These are phyloP conservation scores for Arabidopsis lyrata DNA, from an alignment of 441 rosid species.

Conservation along the genomic window DNA sequence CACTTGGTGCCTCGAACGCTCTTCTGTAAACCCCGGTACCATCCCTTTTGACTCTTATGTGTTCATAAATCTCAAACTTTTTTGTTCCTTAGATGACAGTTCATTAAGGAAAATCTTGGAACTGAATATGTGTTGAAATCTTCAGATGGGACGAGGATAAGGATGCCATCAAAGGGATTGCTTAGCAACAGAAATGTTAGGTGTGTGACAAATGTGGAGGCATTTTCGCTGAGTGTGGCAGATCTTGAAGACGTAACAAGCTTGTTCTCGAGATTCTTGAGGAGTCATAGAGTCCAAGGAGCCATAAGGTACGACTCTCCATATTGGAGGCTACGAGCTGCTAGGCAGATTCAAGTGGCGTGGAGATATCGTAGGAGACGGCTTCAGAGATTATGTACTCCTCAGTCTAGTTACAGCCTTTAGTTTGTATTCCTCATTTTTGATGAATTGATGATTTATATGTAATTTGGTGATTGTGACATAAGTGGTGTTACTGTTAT, in stretches of 20 bases:
- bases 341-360: slow-evolving; percentile 72
- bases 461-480: slow-evolving; percentile 24
- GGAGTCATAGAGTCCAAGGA: slow-evolving; percentile 74
- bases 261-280: slow-evolving; percentile 64
- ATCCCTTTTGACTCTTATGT: not conserved
- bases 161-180: slow-evolving; percentile 56
- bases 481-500: not conserved
- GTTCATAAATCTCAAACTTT: not conserved
- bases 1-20: slow-evolving; percentile 85
- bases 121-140: slow-evolving; percentile 10
- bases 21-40: slow-evolving; percentile 67
- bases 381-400: slow-evolving; percentile 41
- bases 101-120: not conserved
- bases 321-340: slow-evolving; percentile 75
- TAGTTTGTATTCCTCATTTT: slow-evolving; percentile 28
- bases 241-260: slow-evolving; percentile 89
- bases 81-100: not conserved
- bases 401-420: slow-evolving; percentile 21
- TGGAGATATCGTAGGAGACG: slow-evolving; percentile 80
- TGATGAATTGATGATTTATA: slow-evolving; percentile 23
- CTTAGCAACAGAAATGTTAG: slow-evolving; percentile 64
- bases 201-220: slow-evolving; percentile 83
- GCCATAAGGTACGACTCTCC: slow-evolving; percentile 88
- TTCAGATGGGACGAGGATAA: slow-evolving; percentile 66
- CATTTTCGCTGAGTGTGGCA: slow-evolving; percentile 78